phyloP scores from a whole-genome alignment of 768 basidiomycete genomes.

The Phaffia tasmanica region DNA sequence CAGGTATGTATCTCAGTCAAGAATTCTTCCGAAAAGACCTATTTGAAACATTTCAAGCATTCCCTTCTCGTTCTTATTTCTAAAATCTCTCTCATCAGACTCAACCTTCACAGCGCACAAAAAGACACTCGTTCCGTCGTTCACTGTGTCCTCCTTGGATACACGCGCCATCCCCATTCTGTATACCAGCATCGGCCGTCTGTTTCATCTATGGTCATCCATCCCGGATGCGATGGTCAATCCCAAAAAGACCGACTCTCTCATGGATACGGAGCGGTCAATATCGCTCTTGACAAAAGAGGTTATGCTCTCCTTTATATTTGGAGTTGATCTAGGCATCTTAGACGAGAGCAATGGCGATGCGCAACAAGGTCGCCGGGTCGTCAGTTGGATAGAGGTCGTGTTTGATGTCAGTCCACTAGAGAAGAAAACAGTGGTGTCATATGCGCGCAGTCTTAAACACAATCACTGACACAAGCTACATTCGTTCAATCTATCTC shows the following conservation, averaged over 20 bases:
- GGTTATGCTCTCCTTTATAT: background rate
- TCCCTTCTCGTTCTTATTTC: background rate
- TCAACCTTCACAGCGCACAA: background rate
- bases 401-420: background rate
- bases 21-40: background rate
- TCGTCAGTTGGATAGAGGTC: background rate
- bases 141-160: too few species aligned
- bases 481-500: background rate
- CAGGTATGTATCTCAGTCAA: background rate
- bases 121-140: background rate
- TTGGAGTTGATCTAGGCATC: background rate
- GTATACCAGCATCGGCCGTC: too few species aligned
- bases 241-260: too few species aligned
- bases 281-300: constrained; percentile 6
- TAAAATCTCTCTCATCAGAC: background rate
- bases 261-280: background rate
- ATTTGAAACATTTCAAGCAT: background rate
- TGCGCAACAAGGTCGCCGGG: background rate
- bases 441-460: background rate
- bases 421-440: background rate
- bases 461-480: too few species aligned
- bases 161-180: too few species aligned
- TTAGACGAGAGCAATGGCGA: background rate
- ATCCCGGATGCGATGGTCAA: too few species aligned
- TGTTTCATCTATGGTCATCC: too few species aligned